phyloP scores from a whole-genome alignment of 2,329 filamentous ascomycete species.

The Aspergillus sergii region DNA sequence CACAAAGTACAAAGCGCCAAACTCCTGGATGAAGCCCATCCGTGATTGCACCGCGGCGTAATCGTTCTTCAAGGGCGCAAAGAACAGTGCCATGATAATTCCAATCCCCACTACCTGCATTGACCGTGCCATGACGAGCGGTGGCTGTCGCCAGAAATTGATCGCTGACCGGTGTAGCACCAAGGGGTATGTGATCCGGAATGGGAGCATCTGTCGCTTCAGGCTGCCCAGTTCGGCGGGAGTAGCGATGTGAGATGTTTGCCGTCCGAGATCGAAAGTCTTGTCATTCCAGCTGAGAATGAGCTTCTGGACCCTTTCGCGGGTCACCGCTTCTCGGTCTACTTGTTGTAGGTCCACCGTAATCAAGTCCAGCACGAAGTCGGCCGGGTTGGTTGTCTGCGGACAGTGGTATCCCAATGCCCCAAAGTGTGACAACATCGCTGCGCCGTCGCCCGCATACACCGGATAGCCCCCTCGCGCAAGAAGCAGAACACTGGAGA shows the following conservation, averaged over 20 bases:
- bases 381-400: constrained; percentile 71
- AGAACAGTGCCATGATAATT: constrained; percentile 68
- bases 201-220: constrained; percentile 63
- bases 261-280: constrained; percentile 22
- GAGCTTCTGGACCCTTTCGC: constrained; percentile 63
- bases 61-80: constrained; percentile 69
- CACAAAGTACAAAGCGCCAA: constrained; percentile 57
- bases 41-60: constrained; percentile 73
- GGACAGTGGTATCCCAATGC: constrained; percentile 66
- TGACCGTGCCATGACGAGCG: constrained; percentile 64
- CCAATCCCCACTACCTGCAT: constrained; percentile 69
- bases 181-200: constrained; percentile 66
- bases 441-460: constrained; percentile 64
- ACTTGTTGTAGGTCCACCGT: constrained; percentile 73
- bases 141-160: constrained; percentile 69
- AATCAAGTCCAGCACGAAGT: constrained; percentile 76
- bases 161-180: constrained; percentile 68
- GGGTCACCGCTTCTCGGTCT: constrained; percentile 62
- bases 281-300: constrained; percentile 60
- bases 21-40: constrained; percentile 72
- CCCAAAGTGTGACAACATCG: constrained; percentile 69
- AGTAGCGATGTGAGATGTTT: constrained; percentile 57
- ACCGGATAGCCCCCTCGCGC: constrained; percentile 70
- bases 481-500: constrained; percentile 71
- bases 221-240: constrained; percentile 73